A percentile compares a stretch with the other conserved stretches of the same genome.
Evolutionary conservation across 108 stramenopile species (phyloP).

Genomic region (Skeletonema grethae): DNA sequence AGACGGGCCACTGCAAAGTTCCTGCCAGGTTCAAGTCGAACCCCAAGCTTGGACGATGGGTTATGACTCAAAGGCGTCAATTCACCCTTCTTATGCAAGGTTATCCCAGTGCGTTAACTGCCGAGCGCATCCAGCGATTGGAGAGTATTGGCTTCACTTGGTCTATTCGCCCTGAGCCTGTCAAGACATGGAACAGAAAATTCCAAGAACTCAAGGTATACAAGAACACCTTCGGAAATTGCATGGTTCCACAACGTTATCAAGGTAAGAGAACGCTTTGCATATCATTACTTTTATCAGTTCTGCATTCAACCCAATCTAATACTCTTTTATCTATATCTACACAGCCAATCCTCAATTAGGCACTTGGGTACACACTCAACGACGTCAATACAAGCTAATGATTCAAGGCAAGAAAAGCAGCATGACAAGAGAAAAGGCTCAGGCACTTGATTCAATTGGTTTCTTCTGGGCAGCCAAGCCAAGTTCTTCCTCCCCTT

Average conservation of each 20-base stretch:
- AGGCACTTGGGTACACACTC: slow-evolving; percentile 46
- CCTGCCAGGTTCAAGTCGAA: slow-evolving; percentile 58
- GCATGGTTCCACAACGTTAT: slow-evolving; percentile 65
- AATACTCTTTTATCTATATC: background rate
- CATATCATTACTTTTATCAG: background rate
- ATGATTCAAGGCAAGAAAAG: slow-evolving; percentile 48
- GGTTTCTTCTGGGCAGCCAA: slow-evolving; percentile 63
- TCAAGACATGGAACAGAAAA: slow-evolving; percentile 24
- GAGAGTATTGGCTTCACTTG: slow-evolving; percentile 77
- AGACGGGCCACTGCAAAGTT: slow-evolving; percentile 56
- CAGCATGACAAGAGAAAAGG: slow-evolving; percentile 55
- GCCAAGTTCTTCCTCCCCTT: slow-evolving; percentile 3
- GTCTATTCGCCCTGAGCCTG: slow-evolving; percentile 37
- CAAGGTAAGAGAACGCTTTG: background rate
- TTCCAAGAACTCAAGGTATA: slow-evolving; percentile 43
- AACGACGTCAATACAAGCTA: slow-evolving; percentile 47
- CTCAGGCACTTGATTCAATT: slow-evolving; percentile 34
- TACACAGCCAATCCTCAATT: slow-evolving; percentile 26
- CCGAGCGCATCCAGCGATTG: slow-evolving; percentile 56
- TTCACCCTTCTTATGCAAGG: slow-evolving; percentile 30
- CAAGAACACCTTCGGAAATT: slow-evolving; percentile 55
- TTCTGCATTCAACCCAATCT: background rate
- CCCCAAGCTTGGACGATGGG: slow-evolving; percentile 74
- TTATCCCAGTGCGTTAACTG: slow-evolving; percentile 45
- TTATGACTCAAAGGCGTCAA: slow-evolving; percentile 65